phyloP scores from a whole-genome alignment of 73 alveolate genomes.

The Paramecium sonneborni region DNA sequence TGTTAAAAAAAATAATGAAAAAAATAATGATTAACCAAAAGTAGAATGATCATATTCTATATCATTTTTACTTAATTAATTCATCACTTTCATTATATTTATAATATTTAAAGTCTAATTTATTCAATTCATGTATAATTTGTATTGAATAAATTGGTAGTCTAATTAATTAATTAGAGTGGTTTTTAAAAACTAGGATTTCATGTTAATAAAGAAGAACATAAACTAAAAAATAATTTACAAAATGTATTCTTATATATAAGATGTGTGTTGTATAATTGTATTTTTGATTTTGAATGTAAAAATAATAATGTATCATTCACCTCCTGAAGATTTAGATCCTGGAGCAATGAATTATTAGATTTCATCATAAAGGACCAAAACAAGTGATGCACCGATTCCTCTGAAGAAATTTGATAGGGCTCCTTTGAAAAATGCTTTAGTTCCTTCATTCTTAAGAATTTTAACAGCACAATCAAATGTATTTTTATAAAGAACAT shows the following conservation, averaged over 20 bases:
- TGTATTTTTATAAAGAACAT: constrained; percentile 73
- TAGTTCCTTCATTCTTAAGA: constrained; percentile 75
- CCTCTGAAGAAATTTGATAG: constrained; percentile 86
- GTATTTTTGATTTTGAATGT: background rate
- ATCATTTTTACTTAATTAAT: background rate
- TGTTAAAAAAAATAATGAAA: background rate
- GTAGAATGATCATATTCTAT: background rate
- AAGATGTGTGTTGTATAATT: too few relatives aligned
- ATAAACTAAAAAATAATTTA: too few relatives aligned
- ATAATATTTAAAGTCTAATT: too few relatives aligned
- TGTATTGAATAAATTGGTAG: too few relatives aligned
- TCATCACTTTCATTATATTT: background rate
- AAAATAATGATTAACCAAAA: background rate
- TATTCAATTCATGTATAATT: too few relatives aligned
- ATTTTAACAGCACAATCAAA: constrained; percentile 80
- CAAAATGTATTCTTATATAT: too few relatives aligned
- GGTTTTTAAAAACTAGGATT: too few relatives aligned
- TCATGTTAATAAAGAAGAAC: too few relatives aligned
- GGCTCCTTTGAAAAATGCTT: constrained; percentile 89
- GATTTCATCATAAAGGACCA: constrained; percentile 83
- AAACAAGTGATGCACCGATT: constrained; percentile 83
- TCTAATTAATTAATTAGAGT: too few relatives aligned
- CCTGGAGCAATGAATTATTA: constrained; percentile 37
- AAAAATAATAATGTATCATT: background rate
- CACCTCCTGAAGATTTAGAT: constrained; percentile 27